These are phyloP conservation scores for Cyclostephanos invisitatus DNA, from an alignment of 108 stramenopile genomes.

Conservation along the genomic window DNA sequence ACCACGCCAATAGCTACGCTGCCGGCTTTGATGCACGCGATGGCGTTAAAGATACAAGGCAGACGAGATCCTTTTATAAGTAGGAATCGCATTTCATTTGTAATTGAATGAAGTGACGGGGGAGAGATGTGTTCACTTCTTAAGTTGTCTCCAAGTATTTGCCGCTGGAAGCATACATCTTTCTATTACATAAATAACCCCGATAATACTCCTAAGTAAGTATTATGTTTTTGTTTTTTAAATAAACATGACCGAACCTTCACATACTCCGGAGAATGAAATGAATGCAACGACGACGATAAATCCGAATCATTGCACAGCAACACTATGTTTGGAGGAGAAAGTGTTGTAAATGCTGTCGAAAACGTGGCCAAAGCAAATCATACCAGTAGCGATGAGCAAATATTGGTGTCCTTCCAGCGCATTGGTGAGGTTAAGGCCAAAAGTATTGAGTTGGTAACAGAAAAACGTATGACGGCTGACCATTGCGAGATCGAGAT, in stretches of 20 bases:
- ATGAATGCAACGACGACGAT: no score
- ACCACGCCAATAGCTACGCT: neutral
- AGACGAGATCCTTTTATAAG: slow-evolving; percentile 3
- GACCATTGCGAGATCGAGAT: slow-evolving; percentile 33
- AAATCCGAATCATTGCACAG: neutral
- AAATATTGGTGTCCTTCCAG: slow-evolving; percentile 21
- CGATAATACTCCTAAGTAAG: no score
- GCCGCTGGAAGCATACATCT: no score
- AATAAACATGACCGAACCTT: no score
- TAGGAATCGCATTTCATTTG: no score
- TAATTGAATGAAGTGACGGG: no score
- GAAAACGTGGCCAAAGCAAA: neutral
- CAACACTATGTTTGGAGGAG: neutral
- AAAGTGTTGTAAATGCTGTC: neutral
- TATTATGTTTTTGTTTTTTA: no score
- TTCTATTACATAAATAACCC: no score
- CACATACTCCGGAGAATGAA: neutral
- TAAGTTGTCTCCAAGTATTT: no score
- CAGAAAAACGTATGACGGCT: slow-evolving; percentile 5
- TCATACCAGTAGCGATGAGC: slow-evolving; percentile 20
- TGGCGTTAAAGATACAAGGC: slow-evolving; percentile 2
- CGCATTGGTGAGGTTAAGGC: slow-evolving; percentile 20
- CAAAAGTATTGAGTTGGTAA: slow-evolving; percentile 16
- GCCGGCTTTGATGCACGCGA: neutral
- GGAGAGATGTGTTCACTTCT: no score